Evolutionary conservation across 164 flowering plant species (phyloP).

Genomic region (Malania oleifera): DNA sequence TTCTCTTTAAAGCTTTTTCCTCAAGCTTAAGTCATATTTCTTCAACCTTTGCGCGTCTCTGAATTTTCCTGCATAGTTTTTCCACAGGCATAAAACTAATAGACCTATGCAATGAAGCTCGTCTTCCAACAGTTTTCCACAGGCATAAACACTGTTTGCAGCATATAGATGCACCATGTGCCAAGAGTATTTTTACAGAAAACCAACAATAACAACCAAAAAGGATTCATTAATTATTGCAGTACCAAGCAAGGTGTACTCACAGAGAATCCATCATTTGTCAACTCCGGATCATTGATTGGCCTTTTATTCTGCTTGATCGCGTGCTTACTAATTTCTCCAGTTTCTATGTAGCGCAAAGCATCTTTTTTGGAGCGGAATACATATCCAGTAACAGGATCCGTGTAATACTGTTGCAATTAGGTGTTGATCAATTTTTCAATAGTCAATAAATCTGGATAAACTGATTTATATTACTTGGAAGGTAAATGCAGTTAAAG

Average conservation of each 20-base stretch:
- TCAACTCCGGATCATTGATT: conserved; percentile 7
- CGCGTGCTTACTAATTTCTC: conserved; percentile 28
- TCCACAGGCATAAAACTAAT: too few species aligned
- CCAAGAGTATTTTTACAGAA: too few species aligned
- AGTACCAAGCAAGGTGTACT: conserved; percentile 9
- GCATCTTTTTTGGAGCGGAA: conserved; percentile 32
- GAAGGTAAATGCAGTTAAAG: background rate
- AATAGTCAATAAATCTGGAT: background rate
- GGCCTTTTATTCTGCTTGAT: conserved; percentile 19
- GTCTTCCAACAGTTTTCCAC: too few species aligned
- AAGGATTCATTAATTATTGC: background rate
- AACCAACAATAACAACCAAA: background rate
- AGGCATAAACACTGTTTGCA: too few species aligned
- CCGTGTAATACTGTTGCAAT: conserved; percentile 26
- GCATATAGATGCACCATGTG: too few species aligned
- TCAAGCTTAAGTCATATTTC: too few species aligned
- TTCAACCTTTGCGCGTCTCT: too few species aligned
- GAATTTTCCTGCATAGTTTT: too few species aligned
- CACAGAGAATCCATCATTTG: conserved; percentile 12
- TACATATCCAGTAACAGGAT: conserved; percentile 26
- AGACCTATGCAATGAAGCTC: too few species aligned
- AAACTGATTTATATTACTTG: background rate
- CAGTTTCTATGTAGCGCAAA: conserved; percentile 27
- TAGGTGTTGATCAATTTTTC: background rate
- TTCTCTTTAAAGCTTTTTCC: too few species aligned